These are phyloP conservation scores for Trichophyton verrucosum DNA, from an alignment of 2,329 filamentous ascomycete species.

Conservation along the genomic window DNA sequence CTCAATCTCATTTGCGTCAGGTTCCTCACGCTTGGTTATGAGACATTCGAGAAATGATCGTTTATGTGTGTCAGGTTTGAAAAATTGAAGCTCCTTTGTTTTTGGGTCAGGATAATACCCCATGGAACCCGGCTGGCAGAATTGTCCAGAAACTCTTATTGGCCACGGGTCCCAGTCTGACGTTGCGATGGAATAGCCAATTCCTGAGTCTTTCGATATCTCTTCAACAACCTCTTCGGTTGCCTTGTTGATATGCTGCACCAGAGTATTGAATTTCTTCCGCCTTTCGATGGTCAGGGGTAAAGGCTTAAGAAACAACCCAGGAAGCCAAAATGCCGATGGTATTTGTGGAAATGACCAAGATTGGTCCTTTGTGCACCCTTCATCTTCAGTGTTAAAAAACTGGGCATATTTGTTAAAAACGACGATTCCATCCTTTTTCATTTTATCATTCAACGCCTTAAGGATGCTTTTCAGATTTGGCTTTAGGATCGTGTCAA, in stretches of 20 bases:
- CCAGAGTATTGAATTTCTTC: slow-evolving; percentile 21
- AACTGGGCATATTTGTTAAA: slow-evolving; percentile 22
- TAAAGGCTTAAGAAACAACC: not conserved
- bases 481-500: slow-evolving; percentile 18
- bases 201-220: slow-evolving; percentile 12
- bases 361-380: slow-evolving; percentile 14
- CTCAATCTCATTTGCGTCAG: too few relatives aligned
- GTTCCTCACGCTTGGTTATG: too few relatives aligned
- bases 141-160: slow-evolving; percentile 21
- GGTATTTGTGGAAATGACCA: slow-evolving; percentile 5
- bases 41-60: slow-evolving; percentile 8
- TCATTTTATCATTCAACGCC: slow-evolving; percentile 21
- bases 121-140: slow-evolving; percentile 17
- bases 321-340: not conserved
- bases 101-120: slow-evolving; percentile 19
- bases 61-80: slow-evolving; percentile 20
- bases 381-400: slow-evolving; percentile 22
- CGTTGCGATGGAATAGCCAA: slow-evolving; percentile 14
- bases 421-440: slow-evolving; percentile 20
- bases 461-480: slow-evolving; percentile 20
- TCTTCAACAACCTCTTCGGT: slow-evolving; percentile 21
- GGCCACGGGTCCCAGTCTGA: slow-evolving; percentile 23
- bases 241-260: slow-evolving; percentile 18
- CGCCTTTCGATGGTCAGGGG: slow-evolving; percentile 19
- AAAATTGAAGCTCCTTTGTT: slow-evolving; percentile 23